Conservation (phyloP, 257 asterid species). For the Solanum sitiens region DNA sequence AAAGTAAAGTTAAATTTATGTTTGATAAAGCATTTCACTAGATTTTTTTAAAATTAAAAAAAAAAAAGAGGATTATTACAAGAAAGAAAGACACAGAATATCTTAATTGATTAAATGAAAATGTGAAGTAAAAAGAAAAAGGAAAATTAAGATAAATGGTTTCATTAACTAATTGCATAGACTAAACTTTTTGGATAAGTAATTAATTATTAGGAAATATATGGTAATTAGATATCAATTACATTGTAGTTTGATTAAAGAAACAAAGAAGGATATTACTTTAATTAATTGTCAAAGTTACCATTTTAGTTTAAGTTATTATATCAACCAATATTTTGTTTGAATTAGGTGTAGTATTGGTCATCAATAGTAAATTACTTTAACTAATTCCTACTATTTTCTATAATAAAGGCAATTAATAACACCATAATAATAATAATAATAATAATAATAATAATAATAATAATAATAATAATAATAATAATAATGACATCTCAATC, state of each 20-base stretch:
- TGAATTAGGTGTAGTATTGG: background rate
- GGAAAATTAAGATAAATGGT: background rate
- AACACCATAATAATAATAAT: no score
- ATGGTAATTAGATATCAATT: background rate
- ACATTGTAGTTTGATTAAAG: background rate
- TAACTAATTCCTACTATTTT: background rate
- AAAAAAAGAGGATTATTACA: background rate
- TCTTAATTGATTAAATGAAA: background rate
- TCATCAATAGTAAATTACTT: background rate
- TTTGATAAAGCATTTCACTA: background rate
- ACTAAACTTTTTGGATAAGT: background rate
- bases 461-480: no score
- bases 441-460: no score
- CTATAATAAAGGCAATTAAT: background rate
- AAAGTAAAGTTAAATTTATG: background rate
- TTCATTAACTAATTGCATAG: background rate
- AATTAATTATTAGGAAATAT: background rate
- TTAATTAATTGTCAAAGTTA: background rate
- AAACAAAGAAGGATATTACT: background rate
- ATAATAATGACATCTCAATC: background rate
- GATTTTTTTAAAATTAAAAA: no score
- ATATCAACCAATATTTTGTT: background rate
- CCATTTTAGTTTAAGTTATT: background rate
- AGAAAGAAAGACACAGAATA: background rate
- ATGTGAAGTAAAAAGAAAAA: background rate